These are phyloP conservation scores for Delonix regia DNA, from an alignment of 306 rosid genomes.

Conservation along the genomic window DNA sequence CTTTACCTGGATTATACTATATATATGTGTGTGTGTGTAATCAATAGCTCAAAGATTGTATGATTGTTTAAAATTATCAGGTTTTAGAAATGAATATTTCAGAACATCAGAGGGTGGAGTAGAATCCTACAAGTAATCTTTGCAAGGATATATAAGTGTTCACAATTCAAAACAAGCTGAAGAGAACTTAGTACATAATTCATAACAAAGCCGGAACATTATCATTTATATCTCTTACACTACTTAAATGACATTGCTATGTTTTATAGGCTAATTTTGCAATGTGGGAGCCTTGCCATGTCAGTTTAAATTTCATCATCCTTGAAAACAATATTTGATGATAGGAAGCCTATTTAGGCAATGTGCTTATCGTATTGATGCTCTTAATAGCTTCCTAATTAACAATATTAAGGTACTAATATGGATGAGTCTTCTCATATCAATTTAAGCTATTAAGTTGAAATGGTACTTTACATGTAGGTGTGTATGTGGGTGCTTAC, in stretches of 20 bases:
- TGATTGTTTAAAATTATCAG: slow-evolving; percentile 23
- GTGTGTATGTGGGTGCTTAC: too few relatives aligned
- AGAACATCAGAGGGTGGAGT: slow-evolving; percentile 7
- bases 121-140: slow-evolving; percentile 21
- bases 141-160: slow-evolving; percentile 51
- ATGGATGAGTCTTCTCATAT: too few relatives aligned
- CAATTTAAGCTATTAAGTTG: too few relatives aligned
- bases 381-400: slow-evolving; percentile 50
- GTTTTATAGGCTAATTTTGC: slow-evolving; percentile 54
- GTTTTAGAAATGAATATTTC: slow-evolving; percentile 48
- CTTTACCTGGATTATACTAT: too few relatives aligned
- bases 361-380: slow-evolving; percentile 56
- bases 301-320: slow-evolving; percentile 48
- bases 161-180: slow-evolving; percentile 54
- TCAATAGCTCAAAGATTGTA: too few relatives aligned
- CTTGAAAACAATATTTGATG: slow-evolving; percentile 60
- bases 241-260: not conserved
- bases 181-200: slow-evolving; percentile 47
- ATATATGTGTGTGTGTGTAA: too few relatives aligned
- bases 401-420: slow-evolving; percentile 32
- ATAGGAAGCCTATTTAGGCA: slow-evolving; percentile 52
- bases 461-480: too few relatives aligned
- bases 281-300: slow-evolving; percentile 64
- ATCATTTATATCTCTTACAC: too few relatives aligned
- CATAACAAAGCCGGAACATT: too few relatives aligned